phyloP scores from a whole-genome alignment of 805 yeast genomes.

The Yarrowia sp. region DNA sequence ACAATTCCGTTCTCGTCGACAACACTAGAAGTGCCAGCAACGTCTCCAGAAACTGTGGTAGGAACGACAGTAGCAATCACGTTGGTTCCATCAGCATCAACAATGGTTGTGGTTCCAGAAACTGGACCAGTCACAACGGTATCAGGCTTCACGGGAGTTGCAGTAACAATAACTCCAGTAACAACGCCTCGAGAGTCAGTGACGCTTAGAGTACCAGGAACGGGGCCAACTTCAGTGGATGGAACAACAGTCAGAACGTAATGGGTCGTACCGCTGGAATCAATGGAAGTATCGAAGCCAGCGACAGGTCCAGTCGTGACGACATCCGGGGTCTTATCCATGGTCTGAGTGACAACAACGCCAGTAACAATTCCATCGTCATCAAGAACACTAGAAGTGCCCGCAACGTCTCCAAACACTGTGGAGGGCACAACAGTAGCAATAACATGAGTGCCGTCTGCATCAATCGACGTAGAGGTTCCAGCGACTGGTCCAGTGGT shows the following conservation, averaged over 20 bases:
- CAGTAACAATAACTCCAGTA: not conserved
- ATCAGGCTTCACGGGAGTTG: not conserved
- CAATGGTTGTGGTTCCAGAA: not conserved
- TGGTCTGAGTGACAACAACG: not conserved
- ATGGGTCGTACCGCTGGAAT: not conserved
- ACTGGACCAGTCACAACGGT: not conserved
- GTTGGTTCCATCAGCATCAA: not conserved
- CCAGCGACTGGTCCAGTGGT: not conserved
- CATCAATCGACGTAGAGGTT: not conserved
- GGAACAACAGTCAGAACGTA: not conserved
- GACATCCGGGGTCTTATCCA: not conserved
- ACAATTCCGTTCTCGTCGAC: not conserved
- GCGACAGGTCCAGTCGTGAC: not conserved
- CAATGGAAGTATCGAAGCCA: not conserved
- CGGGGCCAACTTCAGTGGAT: not conserved
- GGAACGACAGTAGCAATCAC: not conserved
- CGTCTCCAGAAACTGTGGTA: not conserved
- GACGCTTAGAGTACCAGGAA: not conserved
- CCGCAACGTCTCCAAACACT: not conserved
- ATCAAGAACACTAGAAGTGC: not conserved
- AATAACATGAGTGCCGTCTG: not conserved
- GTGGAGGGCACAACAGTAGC: not conserved
- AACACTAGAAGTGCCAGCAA: not conserved
- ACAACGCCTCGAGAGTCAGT: not conserved
- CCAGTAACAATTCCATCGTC: not conserved